Evolutionary conservation across 2,329 filamentous ascomycete species (phyloP).

Genomic region (Penicillium vulpinum): DNA sequence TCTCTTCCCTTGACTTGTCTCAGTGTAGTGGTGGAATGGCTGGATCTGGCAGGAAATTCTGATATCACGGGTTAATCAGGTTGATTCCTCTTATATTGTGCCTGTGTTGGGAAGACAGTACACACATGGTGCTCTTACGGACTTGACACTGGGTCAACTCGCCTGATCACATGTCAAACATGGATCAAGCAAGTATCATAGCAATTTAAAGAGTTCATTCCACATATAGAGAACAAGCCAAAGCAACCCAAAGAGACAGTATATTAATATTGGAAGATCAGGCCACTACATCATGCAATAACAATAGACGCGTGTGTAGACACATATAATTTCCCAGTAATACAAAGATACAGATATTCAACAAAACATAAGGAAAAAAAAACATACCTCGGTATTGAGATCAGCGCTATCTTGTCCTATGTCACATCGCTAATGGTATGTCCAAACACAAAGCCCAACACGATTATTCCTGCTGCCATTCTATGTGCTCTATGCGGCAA

Average conservation of each 20-base stretch:
- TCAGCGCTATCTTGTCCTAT: constrained; percentile 2
- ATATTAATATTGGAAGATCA: constrained; percentile 10
- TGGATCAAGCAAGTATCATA: too few relatives aligned
- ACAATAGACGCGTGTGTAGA: not conserved
- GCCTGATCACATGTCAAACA: not conserved
- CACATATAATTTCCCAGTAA: not conserved
- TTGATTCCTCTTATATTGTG: not conserved
- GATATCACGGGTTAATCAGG: not conserved
- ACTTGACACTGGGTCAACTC: not conserved
- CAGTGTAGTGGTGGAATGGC: not conserved
- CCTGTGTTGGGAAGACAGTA: not conserved
- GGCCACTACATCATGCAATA: not conserved
- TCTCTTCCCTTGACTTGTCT: not conserved
- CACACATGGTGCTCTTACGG: not conserved
- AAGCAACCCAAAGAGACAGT: constrained; percentile 6
- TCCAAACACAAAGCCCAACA: not conserved
- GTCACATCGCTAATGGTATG: not conserved
- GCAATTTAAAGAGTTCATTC: not conserved
- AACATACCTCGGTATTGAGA: not conserved
- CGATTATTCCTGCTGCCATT: not conserved
- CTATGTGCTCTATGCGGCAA: constrained; percentile 8
- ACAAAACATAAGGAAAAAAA: not conserved
- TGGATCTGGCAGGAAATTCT: not conserved
- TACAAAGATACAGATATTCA: not conserved
- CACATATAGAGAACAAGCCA: not conserved